These are phyloP conservation scores for Penicillium glabrum DNA, from an alignment of 2,329 filamentous ascomycete genomes.

Conservation along the genomic window DNA sequence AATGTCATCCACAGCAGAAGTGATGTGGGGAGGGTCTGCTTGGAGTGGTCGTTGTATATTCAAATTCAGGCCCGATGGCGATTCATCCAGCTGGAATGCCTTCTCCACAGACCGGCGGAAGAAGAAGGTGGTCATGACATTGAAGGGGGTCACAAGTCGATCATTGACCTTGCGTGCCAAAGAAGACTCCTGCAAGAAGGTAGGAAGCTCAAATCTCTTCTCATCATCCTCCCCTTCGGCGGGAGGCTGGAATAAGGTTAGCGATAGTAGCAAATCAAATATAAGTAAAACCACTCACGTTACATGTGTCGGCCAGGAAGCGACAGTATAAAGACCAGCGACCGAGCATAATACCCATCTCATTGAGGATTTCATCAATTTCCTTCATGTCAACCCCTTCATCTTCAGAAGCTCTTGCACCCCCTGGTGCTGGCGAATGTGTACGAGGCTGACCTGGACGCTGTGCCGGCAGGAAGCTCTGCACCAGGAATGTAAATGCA, in stretches of 20 bases:
- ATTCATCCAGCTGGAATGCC: slow-evolving; percentile 93
- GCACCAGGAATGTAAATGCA: slow-evolving; percentile 93
- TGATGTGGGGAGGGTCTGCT: slow-evolving; percentile 83
- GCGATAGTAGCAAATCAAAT: neutral
- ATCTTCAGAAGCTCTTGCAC: slow-evolving; percentile 69
- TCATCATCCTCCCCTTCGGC: slow-evolving; percentile 54
- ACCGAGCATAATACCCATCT: slow-evolving; percentile 88
- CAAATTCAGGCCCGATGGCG: slow-evolving; percentile 75
- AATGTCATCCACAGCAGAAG: slow-evolving; percentile 93
- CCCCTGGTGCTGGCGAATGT: slow-evolving; percentile 71
- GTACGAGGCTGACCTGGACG: slow-evolving; percentile 68
- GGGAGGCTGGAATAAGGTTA: slow-evolving; percentile 8
- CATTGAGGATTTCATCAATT: slow-evolving; percentile 80
- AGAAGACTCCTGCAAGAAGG: slow-evolving; percentile 75
- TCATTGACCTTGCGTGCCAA: slow-evolving; percentile 75
- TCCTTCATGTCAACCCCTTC: slow-evolving; percentile 97
- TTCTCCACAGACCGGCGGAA: slow-evolving; percentile 95
- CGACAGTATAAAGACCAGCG: slow-evolving; percentile 90
- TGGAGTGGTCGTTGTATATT: slow-evolving; percentile 70
- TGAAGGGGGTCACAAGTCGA: slow-evolving; percentile 78
- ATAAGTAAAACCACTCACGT: slow-evolving; percentile 52
- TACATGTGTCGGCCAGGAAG: slow-evolving; percentile 84
- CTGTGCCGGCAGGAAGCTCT: slow-evolving; percentile 80
- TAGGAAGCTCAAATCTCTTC: slow-evolving; percentile 64
- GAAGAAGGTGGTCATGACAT: slow-evolving; percentile 92